Evolutionary conservation across 2,329 filamentous ascomycete species (phyloP).

Genomic region (Epichloe typhina): DNA sequence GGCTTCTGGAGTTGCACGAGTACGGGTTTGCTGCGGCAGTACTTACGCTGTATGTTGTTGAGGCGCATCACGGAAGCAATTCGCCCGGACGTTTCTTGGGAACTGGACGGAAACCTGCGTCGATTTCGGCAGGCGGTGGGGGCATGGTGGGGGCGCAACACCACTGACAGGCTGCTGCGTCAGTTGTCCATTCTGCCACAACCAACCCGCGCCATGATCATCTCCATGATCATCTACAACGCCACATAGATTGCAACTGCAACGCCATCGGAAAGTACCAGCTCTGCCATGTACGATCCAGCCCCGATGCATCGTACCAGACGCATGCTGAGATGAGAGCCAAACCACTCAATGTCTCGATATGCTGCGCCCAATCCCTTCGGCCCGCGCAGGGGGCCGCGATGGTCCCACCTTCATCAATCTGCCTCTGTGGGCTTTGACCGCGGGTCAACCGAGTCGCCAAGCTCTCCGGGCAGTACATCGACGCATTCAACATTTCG

Average conservation of each 20-base stretch:
- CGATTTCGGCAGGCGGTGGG: background rate
- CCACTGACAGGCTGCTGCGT: background rate
- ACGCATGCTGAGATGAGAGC: slow-evolving; percentile 8
- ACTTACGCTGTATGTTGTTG: too few relatives aligned
- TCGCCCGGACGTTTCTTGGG: background rate
- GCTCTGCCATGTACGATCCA: slow-evolving; percentile 5
- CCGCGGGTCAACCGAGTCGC: slow-evolving; percentile 24
- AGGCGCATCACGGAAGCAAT: too few relatives aligned
- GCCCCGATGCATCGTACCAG: background rate
- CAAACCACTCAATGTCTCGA: slow-evolving; percentile 24
- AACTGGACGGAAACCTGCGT: background rate
- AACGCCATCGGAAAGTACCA: slow-evolving; percentile 2
- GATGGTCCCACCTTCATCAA: slow-evolving; percentile 42
- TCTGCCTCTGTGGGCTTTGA: slow-evolving; percentile 36
- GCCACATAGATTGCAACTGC: background rate
- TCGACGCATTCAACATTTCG: slow-evolving; percentile 36
- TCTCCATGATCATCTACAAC: background rate
- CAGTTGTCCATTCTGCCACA: background rate
- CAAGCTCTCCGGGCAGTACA: slow-evolving; percentile 33
- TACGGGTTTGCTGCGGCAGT: too few relatives aligned
- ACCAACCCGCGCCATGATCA: background rate
- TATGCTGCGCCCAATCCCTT: slow-evolving; percentile 26
- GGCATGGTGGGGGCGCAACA: background rate
- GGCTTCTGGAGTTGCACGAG: too few relatives aligned
- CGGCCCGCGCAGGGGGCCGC: slow-evolving; percentile 32